Percentiles rank a stretch among this genome's conserved stretches.
Conservation (phyloP, 2,329 filamentous ascomycete genomes). For the Aspergillus caelatus region DNA sequence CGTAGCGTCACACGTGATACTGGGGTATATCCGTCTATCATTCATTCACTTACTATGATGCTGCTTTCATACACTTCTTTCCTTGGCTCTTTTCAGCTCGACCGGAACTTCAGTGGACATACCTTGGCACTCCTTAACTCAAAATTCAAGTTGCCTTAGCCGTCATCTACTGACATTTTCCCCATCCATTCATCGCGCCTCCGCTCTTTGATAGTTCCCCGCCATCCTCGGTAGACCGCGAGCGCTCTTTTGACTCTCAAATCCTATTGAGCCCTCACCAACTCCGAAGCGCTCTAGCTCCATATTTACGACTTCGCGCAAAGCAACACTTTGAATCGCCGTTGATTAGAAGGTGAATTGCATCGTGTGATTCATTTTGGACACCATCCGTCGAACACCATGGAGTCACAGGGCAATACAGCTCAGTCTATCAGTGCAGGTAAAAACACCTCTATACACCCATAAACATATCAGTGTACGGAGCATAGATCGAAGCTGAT, state of each 20-base stretch:
- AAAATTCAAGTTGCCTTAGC: background rate
- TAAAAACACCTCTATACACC: slow-evolving; percentile 16
- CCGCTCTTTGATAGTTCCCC: background rate
- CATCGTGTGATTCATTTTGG: background rate
- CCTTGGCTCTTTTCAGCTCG: background rate
- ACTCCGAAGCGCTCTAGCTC: background rate
- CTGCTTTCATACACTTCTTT: background rate
- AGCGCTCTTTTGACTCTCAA: background rate
- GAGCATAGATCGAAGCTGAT: background rate
- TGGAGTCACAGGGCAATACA: slow-evolving; percentile 27
- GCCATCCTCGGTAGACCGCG: background rate
- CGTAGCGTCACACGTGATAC: slow-evolving; percentile 1
- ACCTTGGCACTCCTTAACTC: background rate
- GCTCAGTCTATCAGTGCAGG: slow-evolving; percentile 38
- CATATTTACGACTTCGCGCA: background rate
- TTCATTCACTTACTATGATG: background rate
- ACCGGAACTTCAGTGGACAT: background rate
- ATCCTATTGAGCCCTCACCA: background rate
- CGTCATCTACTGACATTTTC: background rate
- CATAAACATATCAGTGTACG: background rate
- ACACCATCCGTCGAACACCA: slow-evolving; percentile 10
- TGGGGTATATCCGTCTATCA: background rate
- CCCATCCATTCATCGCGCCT: background rate
- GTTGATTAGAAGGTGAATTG: too few species aligned
- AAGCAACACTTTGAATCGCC: background rate